Evolutionary conservation across 2,329 filamentous ascomycete genomes (phyloP).

Genomic region (Cytospora paraplurivora): DNA sequence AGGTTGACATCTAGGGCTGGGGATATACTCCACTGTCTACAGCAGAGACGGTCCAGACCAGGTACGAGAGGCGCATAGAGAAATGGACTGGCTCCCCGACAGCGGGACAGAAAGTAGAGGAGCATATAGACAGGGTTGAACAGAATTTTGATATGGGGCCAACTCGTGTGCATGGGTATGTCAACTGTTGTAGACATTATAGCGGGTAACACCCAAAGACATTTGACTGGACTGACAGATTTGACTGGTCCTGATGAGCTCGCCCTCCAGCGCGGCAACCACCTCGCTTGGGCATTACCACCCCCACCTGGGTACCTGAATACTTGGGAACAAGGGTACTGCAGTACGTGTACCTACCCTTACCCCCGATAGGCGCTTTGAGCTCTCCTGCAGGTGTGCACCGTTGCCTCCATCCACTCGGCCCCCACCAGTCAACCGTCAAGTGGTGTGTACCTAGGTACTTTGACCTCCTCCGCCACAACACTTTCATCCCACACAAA

Average conservation of each 20-base stretch:
- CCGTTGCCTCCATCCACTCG: not conserved
- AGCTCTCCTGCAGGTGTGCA: not conserved
- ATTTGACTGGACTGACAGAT: slow-evolving; percentile 4
- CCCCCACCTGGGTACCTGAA: not conserved
- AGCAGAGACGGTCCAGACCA: not conserved
- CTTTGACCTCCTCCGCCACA: not conserved
- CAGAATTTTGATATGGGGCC: no score
- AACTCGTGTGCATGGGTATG: not conserved
- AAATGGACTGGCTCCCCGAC: not conserved
- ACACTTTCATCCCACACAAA: not conserved
- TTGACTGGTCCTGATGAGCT: slow-evolving; percentile 21
- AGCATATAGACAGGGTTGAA: no score
- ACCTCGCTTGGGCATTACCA: not conserved
- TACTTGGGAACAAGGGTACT: no score
- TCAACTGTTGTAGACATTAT: not conserved
- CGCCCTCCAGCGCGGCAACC: slow-evolving; percentile 17
- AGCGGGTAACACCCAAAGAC: not conserved
- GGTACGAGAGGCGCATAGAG: not conserved
- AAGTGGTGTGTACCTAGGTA: not conserved
- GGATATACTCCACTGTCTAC: not conserved
- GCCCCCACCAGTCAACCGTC: not conserved
- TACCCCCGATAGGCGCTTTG: not conserved
- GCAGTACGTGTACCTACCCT: not conserved
- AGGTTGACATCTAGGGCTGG: not conserved
- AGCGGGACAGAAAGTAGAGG: not conserved